Evolutionary conservation across 176 grass and related monocot genomes (phyloP).

Genomic region (Musa troglodytarum): DNA sequence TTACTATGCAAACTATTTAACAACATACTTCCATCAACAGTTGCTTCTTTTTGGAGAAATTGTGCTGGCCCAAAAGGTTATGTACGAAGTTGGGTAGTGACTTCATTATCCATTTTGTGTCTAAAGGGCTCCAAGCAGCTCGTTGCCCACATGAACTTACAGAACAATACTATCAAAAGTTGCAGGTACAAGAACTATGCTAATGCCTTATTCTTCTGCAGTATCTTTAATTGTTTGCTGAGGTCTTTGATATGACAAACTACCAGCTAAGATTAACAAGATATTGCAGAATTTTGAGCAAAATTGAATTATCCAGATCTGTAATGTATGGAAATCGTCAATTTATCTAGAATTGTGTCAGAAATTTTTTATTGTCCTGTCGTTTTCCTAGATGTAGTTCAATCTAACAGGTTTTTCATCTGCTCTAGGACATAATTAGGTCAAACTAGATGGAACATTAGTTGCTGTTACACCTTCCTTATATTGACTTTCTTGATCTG

Average conservation of each 20-base stretch:
- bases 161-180: slow-evolving; percentile 83
- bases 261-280: background rate
- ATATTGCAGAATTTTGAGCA: background rate
- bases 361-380: background rate
- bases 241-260: background rate
- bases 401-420: background rate
- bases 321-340: background rate
- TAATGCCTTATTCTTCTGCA: background rate
- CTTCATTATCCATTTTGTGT: slow-evolving; percentile 68
- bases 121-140: slow-evolving; percentile 49
- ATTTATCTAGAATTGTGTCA: background rate
- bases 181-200: slow-evolving; percentile 44
- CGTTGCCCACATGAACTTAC: slow-evolving; percentile 75
- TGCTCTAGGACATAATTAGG: background rate
- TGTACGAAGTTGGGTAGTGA: slow-evolving; percentile 87
- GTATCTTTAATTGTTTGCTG: background rate
- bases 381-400: background rate
- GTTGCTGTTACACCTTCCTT: background rate
- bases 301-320: background rate
- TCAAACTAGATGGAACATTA: background rate
- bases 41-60: slow-evolving; percentile 86
- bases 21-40: slow-evolving; percentile 36
- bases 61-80: slow-evolving; percentile 86
- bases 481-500: no score
- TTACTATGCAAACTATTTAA: slow-evolving; percentile 10